Evolutionary conservation across 768 basidiomycete genomes (phyloP).

Genomic region (Kwoniella botswanensis): DNA sequence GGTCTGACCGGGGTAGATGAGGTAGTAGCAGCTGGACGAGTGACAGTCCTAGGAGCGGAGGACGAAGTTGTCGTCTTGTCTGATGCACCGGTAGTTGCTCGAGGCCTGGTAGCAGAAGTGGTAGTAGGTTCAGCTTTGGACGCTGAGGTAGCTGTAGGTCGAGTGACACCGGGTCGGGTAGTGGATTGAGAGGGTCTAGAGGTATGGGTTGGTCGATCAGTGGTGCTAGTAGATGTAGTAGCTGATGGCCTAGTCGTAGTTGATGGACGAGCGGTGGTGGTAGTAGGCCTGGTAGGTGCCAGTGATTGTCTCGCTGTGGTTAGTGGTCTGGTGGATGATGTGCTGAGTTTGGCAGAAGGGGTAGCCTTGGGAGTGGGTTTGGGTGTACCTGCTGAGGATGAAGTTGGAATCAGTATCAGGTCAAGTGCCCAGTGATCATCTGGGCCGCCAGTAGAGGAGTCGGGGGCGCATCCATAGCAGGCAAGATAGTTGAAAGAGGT

Average conservation of each 20-base stretch:
- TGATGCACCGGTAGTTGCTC: constrained; percentile 15
- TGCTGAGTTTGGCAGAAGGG: neutral
- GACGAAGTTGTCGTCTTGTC: constrained; percentile 20
- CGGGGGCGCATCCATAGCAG: too few species aligned
- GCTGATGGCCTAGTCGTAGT: neutral
- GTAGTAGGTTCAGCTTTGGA: neutral
- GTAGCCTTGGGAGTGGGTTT: constrained; percentile 19
- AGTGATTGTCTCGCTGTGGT: constrained; percentile 17
- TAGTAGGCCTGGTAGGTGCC: constrained; percentile 12
- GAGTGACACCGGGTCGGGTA: constrained; percentile 9
- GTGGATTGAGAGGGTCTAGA: constrained; percentile 16
- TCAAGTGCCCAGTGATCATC: neutral
- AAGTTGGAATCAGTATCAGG: neutral
- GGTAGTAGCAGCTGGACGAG: constrained; percentile 4
- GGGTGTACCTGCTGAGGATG: constrained; percentile 13
- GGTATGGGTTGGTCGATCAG: neutral
- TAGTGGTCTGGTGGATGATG: constrained; percentile 1
- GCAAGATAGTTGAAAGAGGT: too few species aligned
- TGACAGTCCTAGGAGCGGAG: neutral
- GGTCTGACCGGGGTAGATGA: constrained; percentile 8
- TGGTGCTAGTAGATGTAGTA: neutral
- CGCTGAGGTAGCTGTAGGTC: constrained; percentile 18
- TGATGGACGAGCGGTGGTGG: constrained; percentile 8
- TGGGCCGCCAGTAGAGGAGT: too few species aligned
- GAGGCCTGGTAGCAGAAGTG: neutral